These are phyloP conservation scores for Striga hermonthica DNA, from an alignment of 305 asterid species.

Conservation along the genomic window DNA sequence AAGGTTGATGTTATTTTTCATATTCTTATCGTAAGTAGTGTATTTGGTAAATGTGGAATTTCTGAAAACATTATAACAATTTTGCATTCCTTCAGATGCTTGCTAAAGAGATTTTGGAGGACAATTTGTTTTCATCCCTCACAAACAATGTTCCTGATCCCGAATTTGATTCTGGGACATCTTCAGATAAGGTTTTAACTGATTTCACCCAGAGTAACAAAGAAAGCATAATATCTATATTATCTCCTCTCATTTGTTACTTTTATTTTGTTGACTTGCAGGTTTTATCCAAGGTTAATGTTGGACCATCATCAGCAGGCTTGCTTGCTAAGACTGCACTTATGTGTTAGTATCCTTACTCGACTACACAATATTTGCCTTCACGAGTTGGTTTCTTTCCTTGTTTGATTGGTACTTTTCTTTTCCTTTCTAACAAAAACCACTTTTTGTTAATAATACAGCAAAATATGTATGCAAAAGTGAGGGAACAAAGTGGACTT, in stretches of 20 bases:
- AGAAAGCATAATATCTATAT: constrained; percentile 10
- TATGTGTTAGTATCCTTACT: constrained; percentile 60
- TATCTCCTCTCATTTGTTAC: not conserved
- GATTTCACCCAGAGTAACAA: constrained; percentile 29
- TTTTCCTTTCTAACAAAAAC: not conserved
- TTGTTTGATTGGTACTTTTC: not conserved
- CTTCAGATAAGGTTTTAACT: constrained; percentile 62
- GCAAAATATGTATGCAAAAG: constrained; percentile 80
- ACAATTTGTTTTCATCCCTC: constrained; percentile 68
- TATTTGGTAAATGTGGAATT: constrained; percentile 9
- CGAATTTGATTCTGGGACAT: constrained; percentile 56
- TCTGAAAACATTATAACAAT: constrained; percentile 24
- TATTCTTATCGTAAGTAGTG: not conserved
- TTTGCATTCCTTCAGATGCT: constrained; percentile 62
- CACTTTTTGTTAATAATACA: constrained; percentile 33
- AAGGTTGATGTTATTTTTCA: constrained; percentile 51
- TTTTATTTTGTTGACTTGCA: constrained; percentile 31
- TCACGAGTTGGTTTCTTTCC: not conserved
- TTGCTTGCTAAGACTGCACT: constrained; percentile 81
- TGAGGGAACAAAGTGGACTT: constrained; percentile 71
- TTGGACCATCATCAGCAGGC: constrained; percentile 91
- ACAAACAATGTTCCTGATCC: constrained; percentile 55
- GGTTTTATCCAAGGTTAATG: constrained; percentile 84
- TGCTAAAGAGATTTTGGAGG: constrained; percentile 80
- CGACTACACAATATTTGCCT: constrained; percentile 21